These are phyloP conservation scores for Magnaporthiopsis rhizophila DNA, from an alignment of 2,329 filamentous ascomycete species.

Conservation along the genomic window DNA sequence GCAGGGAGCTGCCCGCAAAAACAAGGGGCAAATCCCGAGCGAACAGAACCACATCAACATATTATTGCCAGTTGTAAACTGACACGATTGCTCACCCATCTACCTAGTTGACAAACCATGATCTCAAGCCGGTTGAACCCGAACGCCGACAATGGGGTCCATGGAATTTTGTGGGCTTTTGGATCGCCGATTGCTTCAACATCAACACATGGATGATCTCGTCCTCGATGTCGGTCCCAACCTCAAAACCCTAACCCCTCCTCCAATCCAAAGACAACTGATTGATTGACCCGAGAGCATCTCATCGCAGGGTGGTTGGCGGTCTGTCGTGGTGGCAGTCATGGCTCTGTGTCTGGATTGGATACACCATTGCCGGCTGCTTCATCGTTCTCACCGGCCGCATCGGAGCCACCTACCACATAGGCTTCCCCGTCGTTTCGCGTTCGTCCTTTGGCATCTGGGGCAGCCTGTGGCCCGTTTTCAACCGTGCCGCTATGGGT, in stretches of 20 bases:
- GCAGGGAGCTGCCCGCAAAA: too few relatives aligned
- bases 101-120: constrained; percentile 71
- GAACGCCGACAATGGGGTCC: constrained; percentile 74
- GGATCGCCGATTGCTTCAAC: constrained; percentile 79
- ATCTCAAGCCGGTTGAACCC: constrained; percentile 73
- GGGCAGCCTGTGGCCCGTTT: constrained; percentile 81
- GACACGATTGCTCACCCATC: neutral
- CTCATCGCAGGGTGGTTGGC: constrained; percentile 42
- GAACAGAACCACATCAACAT: neutral
- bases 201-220: constrained; percentile 95
- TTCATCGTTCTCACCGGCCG: constrained; percentile 75
- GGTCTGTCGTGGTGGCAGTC: constrained; percentile 89
- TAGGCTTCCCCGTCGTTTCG: constrained; percentile 76
- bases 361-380: constrained; percentile 67
- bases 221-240: constrained; percentile 50
- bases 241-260: too few relatives aligned
- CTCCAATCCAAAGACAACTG: too few relatives aligned
- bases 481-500: constrained; percentile 76
- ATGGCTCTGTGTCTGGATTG: constrained; percentile 81
- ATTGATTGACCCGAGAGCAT: neutral
- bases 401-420: constrained; percentile 81
- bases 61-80: neutral
- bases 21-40: too few relatives aligned
- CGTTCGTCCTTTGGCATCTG: constrained; percentile 80
- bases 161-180: constrained; percentile 85